A percentile compares a stretch with the other conserved stretches of the same genome.
phyloP scores from a whole-genome alignment of 2,329 filamentous ascomycete genomes.

The Colletotrichum karsti region DNA sequence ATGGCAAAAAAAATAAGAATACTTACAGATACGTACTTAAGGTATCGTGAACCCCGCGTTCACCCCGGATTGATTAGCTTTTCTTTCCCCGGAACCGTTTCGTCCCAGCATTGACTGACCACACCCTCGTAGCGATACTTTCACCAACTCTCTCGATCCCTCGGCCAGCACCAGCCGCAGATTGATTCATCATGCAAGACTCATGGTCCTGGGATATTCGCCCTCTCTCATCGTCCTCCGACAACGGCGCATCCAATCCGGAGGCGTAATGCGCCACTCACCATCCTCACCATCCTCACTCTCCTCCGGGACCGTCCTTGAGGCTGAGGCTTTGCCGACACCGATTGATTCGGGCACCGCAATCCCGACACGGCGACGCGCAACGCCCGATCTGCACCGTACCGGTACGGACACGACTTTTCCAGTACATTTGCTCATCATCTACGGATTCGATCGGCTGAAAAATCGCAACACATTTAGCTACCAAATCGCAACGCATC shows the following conservation, averaged over 20 bases:
- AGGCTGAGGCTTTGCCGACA: neutral
- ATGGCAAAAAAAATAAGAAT: neutral
- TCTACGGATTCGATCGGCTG: neutral
- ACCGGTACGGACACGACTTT: neutral
- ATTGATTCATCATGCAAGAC: neutral
- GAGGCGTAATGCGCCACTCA: neutral
- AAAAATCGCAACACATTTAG: neutral
- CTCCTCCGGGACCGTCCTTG: neutral
- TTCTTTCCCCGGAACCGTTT: neutral
- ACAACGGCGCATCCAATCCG: neutral
- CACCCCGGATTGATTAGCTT: neutral
- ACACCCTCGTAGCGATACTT: neutral
- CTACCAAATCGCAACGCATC: neutral
- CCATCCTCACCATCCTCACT: neutral
- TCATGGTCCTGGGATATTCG: neutral
- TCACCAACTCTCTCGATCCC: neutral
- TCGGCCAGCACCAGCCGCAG: neutral
- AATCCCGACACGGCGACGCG: conserved; percentile 6
- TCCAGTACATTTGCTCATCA: neutral
- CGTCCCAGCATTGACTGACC: neutral
- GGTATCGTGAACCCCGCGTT: conserved; percentile 6
- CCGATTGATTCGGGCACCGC: neutral
- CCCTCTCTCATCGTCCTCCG: neutral
- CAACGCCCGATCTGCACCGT: neutral
- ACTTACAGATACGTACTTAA: neutral